Base-by-base conservation (phyloP, 78 protist species). In the Dictyostelium capitatum region DNA sequence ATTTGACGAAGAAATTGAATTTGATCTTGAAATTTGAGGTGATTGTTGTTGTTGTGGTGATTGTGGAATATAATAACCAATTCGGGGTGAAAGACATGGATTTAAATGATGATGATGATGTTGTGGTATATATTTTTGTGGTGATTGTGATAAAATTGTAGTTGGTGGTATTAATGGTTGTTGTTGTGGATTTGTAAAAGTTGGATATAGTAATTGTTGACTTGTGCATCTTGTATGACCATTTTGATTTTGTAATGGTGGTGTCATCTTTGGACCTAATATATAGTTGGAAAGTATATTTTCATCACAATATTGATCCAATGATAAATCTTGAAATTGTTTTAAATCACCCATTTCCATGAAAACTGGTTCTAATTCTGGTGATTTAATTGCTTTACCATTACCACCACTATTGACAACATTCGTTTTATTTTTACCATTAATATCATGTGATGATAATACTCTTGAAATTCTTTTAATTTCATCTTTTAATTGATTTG, bases 331-430 rank as follows among this genome's bases (percentile, higher is more conserved):
- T 59, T 65, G 75, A 23, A 64, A 87, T 77, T 87, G 85, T n/a
- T 54, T 64, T 3, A 87, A 14, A 64, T 87, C 93, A 6, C 93
- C 93, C 93, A 87, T 87, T 12, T 87, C 93, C 73, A 78, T 65
- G n/a, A 87, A 87, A 5, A 78, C 74, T 17, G 74, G 64, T 12
- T 80, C 87, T 14, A 80, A 62, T 19, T 80, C 87, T 30, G 83
- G 83, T 14, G 56, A 48, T 37, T 77, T 77, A 46, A 37, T 51
- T 9, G 23, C 11, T 56, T 54, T 54, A 50, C 19, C 10, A 30
- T 6, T 28, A 0, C n/a, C 43, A 43, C 12, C 43, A n/a, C 19
- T 43, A 30, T 8, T 72, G 10, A 7, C 43, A 43, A 41, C 19
- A 20, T 46, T 41, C 43, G 43, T 37, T 37, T 37, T 37, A 28